Evolutionary conservation across 371 early-diverging fungal genomes (phyloP), one percentile per base, ranked within the genome.

Genomic region (Mortierella sp.): DNA sequence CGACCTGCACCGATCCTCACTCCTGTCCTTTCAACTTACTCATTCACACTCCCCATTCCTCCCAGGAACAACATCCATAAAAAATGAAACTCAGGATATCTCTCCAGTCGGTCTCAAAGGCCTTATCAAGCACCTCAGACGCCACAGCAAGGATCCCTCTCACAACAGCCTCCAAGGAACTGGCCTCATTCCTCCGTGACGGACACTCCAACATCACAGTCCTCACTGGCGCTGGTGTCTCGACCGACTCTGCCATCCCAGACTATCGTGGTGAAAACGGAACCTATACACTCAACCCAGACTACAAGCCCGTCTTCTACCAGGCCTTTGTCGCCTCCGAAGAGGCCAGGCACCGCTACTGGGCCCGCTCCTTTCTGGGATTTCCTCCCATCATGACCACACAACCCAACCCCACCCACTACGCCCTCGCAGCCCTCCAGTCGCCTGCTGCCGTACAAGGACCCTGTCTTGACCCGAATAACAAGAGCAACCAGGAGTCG

Each of bases 321-420:
- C 94, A 95, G 44, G 79, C 77, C 41, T 89, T 86, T 63, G 71
- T 72, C 74, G 70, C 71, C 48, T 82, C 81, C 7, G 81, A 95
- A 75, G 75, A 79, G 1, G 92, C 90, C 60, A 90, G 97, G 2
- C 95, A 95, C 77, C 89, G 98, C 8, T 98, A 98, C 89, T 98
- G 98, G 98, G 95, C 96, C 3, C 93, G 98, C 6, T 95, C 95
- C n/a, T 97, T 92, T 82, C 88, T 98, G 27, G 98, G 98, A 0
- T 97, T 93, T 90, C 91, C 92, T 4, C 91, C 89, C 8, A 93
- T 98, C 80, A 75, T 87, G 41, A 77, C 82, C 14, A 94, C 97
- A 2, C 76, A 88, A 35, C 97, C 97, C 7, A 98, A 98, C 79
- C 75, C 86, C 1, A 89, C 95, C 6, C 98, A 98, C 81, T 73